phyloP scores from a whole-genome alignment of 495 filamentous ascomycete species.

The Podospora pseudocomata region DNA sequence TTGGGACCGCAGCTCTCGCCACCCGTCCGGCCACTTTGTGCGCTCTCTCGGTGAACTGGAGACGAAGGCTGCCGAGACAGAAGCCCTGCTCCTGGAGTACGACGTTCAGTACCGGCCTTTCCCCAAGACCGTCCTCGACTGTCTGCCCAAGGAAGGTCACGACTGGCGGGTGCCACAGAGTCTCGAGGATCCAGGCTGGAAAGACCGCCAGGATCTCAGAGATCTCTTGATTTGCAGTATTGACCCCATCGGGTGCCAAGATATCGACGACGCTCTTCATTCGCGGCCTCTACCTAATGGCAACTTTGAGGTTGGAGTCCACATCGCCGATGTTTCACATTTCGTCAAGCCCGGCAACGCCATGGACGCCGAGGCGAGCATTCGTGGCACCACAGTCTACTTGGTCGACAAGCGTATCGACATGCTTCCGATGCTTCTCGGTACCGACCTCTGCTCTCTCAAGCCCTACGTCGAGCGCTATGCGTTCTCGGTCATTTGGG shows the following conservation, averaged over 20 bases:
- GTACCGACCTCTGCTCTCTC: conserved; percentile 92
- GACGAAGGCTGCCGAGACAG: conserved; percentile 92
- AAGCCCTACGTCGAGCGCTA: conserved; percentile 98
- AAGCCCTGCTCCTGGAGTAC: conserved; percentile 88
- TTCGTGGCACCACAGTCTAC: conserved; percentile 94
- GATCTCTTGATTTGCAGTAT: conserved; percentile 93
- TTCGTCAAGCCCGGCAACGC: conserved; percentile 96
- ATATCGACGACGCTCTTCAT: conserved; percentile 97
- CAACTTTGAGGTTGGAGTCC: conserved; percentile 95
- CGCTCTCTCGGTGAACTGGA: conserved; percentile 89
- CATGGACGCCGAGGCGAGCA: conserved; percentile 92
- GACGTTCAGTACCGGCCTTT: conserved; percentile 98
- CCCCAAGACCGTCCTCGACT: conserved; percentile 90
- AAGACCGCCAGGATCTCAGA: conserved; percentile 73
- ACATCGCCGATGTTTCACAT: conserved; percentile 97
- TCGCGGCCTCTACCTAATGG: conserved; percentile 81
- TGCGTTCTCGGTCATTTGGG: conserved; percentile 94
- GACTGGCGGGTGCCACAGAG: conserved; percentile 84
- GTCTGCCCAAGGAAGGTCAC: conserved; percentile 85
- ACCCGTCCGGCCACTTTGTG: conserved; percentile 91
- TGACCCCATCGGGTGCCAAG: conserved; percentile 91
- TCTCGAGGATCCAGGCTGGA: conserved; percentile 79
- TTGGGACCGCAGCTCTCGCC: conserved; percentile 89
- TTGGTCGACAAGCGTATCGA: conserved; percentile 98
- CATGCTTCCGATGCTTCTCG: conserved; percentile 94